phyloP scores from a whole-genome alignment of 2,329 filamentous ascomycete genomes.

The Botryosphaeria dothidea region DNA sequence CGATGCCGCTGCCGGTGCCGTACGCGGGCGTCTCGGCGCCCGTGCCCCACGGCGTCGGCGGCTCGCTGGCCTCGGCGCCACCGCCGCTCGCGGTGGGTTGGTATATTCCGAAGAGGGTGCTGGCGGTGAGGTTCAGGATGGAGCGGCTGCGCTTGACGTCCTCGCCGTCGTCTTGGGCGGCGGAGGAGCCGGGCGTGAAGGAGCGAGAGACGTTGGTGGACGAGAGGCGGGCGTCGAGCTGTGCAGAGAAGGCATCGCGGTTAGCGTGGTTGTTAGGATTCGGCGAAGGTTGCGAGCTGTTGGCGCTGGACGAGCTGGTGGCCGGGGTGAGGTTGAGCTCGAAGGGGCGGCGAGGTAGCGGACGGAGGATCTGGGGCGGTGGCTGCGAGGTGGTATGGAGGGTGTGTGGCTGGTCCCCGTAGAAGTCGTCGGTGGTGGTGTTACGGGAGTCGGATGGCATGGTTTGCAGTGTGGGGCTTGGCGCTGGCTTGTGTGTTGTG shows the following conservation, averaged over 20 bases:
- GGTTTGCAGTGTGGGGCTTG: not conserved
- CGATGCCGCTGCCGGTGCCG: not conserved
- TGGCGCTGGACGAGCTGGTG: constrained; percentile 19
- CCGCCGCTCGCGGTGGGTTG: constrained; percentile 56
- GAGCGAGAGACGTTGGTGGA: not conserved
- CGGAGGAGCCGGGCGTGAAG: not conserved
- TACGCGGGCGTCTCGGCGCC: constrained; percentile 68
- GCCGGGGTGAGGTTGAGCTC: constrained; percentile 18
- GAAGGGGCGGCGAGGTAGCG: constrained; percentile 41
- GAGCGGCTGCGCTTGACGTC: constrained; percentile 67
- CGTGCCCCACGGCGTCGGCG: constrained; percentile 74
- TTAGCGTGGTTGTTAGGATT: constrained; percentile 22
- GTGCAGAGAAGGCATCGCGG: constrained; percentile 1
- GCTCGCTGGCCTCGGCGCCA: constrained; percentile 49
- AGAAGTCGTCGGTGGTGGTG: not conserved
- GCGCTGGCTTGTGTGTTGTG: not conserved
- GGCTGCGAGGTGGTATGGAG: not conserved
- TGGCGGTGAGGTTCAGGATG: constrained; percentile 81
- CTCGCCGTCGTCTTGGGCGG: constrained; percentile 34
- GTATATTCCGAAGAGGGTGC: constrained; percentile 91
- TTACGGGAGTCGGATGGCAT: constrained; percentile 7
- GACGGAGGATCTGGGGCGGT: constrained; percentile 37
- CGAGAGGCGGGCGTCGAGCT: constrained; percentile 12
- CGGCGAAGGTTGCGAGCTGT: constrained; percentile 27
- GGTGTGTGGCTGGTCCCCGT: not conserved